Evolutionary conservation across 2,329 filamentous ascomycete species (phyloP), one percentile per base, ranked within the genome.

Genomic region (Exophiala bonariae): DNA sequence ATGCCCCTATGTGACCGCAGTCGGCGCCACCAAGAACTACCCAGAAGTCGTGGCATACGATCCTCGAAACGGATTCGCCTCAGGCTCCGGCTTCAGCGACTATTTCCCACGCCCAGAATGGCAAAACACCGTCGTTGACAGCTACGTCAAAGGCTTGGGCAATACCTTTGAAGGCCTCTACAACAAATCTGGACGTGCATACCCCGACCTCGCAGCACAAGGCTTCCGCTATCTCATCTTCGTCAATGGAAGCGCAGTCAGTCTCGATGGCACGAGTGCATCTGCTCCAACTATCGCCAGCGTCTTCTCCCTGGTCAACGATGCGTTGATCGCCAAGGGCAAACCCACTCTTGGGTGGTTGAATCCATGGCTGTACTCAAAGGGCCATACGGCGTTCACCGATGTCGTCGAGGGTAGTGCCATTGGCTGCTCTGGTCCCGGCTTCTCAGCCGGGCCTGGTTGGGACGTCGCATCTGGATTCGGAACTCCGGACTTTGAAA

Each of bases 1-100:
- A 0, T 89, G 85, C 57, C 85, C 84, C 0, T 88, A 80, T 63
- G 78, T 87, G 6, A 88, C 85, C 0, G 69, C 76, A 2, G 78
- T 88, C 1, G 85, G 85, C 5, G 84, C 79, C 1, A 83, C 81
- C 1, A 66, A 68, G 54, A 66, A 71, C 53, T 66, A 70, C 44
- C 76, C 74, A 14, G 75, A 79, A 59, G 67, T 71, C 13, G 71
- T 71, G 3, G 73, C 76, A 16, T 71, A 70, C 32, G 70, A 70
- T 35, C 63, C 69, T 36, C 62, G 63, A 7, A 69, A 70, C 40
- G 56, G 71, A 11, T 78, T 73, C 50, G 56, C 63, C 7, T 66
- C 66, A 11, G 72, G 72, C n/a, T 71, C 72, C 3, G 77, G 77
- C 1, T 80, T 80, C 65, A 75, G 71, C 52, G 70, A 78, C 59